phyloP scores from a whole-genome alignment of 2,329 filamentous ascomycete species.

The Trichoderma gracile region DNA sequence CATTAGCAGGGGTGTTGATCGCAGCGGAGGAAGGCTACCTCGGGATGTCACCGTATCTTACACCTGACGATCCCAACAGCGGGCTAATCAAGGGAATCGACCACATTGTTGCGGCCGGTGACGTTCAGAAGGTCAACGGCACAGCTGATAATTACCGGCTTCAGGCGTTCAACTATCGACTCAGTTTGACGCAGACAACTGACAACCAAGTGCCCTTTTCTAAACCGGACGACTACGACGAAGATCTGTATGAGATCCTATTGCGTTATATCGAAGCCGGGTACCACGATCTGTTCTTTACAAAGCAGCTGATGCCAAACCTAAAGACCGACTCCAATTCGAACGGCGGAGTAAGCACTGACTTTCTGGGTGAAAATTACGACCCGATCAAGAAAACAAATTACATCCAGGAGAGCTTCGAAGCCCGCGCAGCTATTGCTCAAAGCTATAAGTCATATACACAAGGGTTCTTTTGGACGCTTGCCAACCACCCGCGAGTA shows the following conservation, averaged over 20 bases:
- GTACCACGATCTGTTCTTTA: constrained; percentile 19
- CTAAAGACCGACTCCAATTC: constrained; percentile 27
- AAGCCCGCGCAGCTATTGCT: constrained; percentile 25
- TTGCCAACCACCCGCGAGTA: constrained; percentile 28
- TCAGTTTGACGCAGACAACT: constrained; percentile 17
- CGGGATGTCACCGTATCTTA: constrained; percentile 30
- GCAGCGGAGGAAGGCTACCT: background rate
- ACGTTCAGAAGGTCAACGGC: background rate
- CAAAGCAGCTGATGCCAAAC: constrained; percentile 25
- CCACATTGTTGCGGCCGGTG: constrained; percentile 14
- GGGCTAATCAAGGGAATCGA: constrained; percentile 30
- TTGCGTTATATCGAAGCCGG: constrained; percentile 26
- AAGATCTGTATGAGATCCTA: constrained; percentile 21
- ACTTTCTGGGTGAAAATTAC: constrained; percentile 32
- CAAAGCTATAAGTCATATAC: constrained; percentile 28
- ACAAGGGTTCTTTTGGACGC: constrained; percentile 28
- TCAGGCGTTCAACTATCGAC: constrained; percentile 27
- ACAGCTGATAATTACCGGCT: constrained; percentile 22
- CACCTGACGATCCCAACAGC: constrained; percentile 26
- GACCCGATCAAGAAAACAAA: constrained; percentile 23
- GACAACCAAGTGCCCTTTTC: constrained; percentile 24
- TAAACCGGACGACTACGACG: constrained; percentile 21
- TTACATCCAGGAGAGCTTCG: constrained; percentile 22
- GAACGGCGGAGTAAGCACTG: constrained; percentile 30
- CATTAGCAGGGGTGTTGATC: constrained; percentile 26